Percentiles rank a stretch among this genome's conserved stretches.
Conservation (phyloP, 2,329 filamentous ascomycete species). For the Fusarium sp. region DNA sequence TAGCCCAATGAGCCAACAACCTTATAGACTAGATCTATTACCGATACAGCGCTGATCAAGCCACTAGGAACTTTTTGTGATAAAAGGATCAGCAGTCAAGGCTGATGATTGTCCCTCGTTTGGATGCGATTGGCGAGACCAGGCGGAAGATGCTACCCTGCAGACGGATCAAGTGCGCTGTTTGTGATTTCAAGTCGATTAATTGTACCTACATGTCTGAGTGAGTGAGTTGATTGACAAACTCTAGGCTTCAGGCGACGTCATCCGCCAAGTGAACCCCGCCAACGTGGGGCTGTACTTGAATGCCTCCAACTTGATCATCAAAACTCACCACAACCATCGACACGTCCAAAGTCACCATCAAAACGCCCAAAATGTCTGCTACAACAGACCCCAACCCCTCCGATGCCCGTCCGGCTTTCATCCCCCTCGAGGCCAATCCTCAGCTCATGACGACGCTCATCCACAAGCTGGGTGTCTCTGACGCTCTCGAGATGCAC, state of each 20-base stretch:
- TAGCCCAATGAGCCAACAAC: not conserved
- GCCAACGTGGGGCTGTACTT: slow-evolving; percentile 17
- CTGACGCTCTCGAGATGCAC: slow-evolving; percentile 79
- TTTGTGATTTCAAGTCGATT: not conserved
- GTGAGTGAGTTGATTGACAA: not conserved
- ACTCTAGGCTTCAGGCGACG: slow-evolving; percentile 15
- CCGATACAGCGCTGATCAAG: slow-evolving; percentile 25
- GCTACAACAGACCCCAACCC: slow-evolving; percentile 55
- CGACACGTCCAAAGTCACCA: not conserved
- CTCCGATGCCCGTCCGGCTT: slow-evolving; percentile 55
- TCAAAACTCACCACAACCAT: not conserved
- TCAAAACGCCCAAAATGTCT: slow-evolving; percentile 45
- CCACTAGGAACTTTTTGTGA: slow-evolving; percentile 13
- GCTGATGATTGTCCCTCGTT: not conserved
- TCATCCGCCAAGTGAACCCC: slow-evolving; percentile 25
- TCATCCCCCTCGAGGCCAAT: slow-evolving; percentile 76
- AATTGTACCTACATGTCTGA: not conserved
- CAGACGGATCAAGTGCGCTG: not conserved
- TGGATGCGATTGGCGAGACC: slow-evolving; percentile 18
- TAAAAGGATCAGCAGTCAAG: slow-evolving; percentile 4
- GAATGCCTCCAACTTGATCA: not conserved
- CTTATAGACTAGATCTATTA: slow-evolving; percentile 7
- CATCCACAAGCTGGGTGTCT: slow-evolving; percentile 84
- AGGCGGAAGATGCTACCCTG: slow-evolving; percentile 12
- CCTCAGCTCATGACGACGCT: slow-evolving; percentile 88